Conservation (phyloP, 1,284 basidiomycete species). For the Cerrena zonata region DNA sequence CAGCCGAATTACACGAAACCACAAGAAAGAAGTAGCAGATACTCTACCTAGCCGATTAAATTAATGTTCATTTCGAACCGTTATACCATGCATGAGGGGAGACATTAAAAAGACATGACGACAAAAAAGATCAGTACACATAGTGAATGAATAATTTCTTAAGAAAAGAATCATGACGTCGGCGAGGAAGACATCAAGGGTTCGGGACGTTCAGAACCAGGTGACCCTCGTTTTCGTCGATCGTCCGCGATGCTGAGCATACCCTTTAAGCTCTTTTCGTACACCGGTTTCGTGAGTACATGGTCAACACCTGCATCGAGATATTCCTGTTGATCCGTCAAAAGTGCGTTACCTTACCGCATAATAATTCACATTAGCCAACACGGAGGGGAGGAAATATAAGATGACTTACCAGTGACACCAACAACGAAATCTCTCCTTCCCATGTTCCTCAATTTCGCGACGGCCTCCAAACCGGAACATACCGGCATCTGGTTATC, state of each 20-base stretch:
- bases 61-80: too few relatives aligned
- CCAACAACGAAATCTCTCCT: slow-evolving; percentile 74
- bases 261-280: slow-evolving; percentile 31
- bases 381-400: too few relatives aligned
- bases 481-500: slow-evolving; percentile 86
- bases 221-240: slow-evolving; percentile 21
- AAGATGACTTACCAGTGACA: slow-evolving; percentile 54
- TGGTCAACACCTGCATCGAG: slow-evolving; percentile 71
- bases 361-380: background rate
- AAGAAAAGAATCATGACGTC: too few relatives aligned
- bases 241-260: slow-evolving; percentile 32
- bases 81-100: too few relatives aligned
- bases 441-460: slow-evolving; percentile 60
- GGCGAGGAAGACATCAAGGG: background rate
- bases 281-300: slow-evolving; percentile 34
- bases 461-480: slow-evolving; percentile 70
- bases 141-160: too few relatives aligned
- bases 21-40: too few relatives aligned
- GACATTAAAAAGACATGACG: too few relatives aligned
- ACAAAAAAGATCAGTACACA: too few relatives aligned
- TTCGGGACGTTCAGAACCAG: slow-evolving; percentile 4
- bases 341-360: slow-evolving; percentile 52
- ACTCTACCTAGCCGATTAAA: too few relatives aligned
- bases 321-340: slow-evolving; percentile 70
- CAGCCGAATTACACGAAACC: too few relatives aligned